Evolutionary conservation across 1,284 basidiomycete species (phyloP), one percentile per base, ranked within the genome.

Genomic region (Puccinia brachypodii): DNA sequence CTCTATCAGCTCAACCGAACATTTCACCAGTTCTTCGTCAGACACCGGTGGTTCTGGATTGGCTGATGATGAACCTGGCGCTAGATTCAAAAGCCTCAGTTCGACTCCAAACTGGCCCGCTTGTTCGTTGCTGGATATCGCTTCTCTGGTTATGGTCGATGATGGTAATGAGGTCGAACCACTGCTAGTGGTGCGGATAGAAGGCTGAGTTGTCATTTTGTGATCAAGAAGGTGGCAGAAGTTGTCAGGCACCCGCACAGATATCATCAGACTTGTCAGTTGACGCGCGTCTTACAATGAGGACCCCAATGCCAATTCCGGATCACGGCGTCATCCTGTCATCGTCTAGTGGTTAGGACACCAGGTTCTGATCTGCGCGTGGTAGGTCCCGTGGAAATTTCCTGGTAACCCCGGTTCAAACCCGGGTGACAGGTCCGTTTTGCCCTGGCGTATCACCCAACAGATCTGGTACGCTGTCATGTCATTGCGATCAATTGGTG

Each of bases 331-430:
- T 22, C 68, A 25, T 8, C 75, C 77, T 79, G 77, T 71, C 66
- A 79, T 79, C 68, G 64, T 79, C 77, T 79, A 79, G 77, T 79
- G 77, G 77, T 79, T 79, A 79, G 77, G 77, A 79, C 77, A 69
- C 77, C 77, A 79, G 77, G 77, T 79, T 79, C 77, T 79, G 77
- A 79, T 13, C 19, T 14, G n/a, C 40, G n/a, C n/a, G n/a, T n/a
- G n/a, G n/a, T n/a, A 25, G 4, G 4, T 7, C 38, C 44, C 11
- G 44, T 44, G 38, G 25, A 14, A 11, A n/a, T 33, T 2, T 79
- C 68, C 77, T 79, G 77, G 77, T 38, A 79, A 79, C 77, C 77
- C 66, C 77, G 77, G 77, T 79, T 79, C 68, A 71, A 78, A 78
- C 64, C 76, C 76, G 76, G 64, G 76, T 78, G 64, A 69, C 76